These are phyloP conservation scores for Colletotrichum spinosum DNA, from an alignment of 2,329 filamentous ascomycete species.

Conservation along the genomic window DNA sequence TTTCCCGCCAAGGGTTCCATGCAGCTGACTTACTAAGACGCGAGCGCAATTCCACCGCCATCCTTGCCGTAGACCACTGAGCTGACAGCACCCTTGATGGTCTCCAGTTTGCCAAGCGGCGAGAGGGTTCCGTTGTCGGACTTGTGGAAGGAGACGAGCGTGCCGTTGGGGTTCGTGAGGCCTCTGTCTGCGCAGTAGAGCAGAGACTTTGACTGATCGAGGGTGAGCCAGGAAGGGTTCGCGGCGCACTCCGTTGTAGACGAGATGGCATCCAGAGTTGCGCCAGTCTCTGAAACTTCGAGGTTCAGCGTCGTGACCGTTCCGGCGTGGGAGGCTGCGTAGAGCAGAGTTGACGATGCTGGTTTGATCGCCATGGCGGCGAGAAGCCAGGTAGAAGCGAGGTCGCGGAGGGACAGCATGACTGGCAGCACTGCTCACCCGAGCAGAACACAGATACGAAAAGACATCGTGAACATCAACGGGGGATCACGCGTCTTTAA, in stretches of 20 bases:
- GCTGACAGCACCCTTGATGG: slow-evolving; percentile 38
- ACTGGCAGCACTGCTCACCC: background rate
- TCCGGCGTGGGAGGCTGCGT: slow-evolving; percentile 61
- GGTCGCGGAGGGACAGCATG: slow-evolving; percentile 21
- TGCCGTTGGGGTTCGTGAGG: slow-evolving; percentile 26
- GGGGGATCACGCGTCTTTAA: slow-evolving; percentile 15
- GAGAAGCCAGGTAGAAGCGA: slow-evolving; percentile 18
- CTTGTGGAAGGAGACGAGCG: slow-evolving; percentile 36
- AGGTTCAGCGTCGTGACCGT: slow-evolving; percentile 60
- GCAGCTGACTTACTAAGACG: slow-evolving; percentile 38
- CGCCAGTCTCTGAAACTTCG: slow-evolving; percentile 11
- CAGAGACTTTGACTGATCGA: slow-evolving; percentile 33
- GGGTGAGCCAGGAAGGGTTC: slow-evolving; percentile 37
- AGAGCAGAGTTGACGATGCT: slow-evolving; percentile 54
- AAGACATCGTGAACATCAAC: background rate
- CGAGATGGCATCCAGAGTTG: slow-evolving; percentile 23
- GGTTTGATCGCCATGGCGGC: slow-evolving; percentile 38
- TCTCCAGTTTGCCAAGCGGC: slow-evolving; percentile 32
- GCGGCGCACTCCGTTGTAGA: slow-evolving; percentile 35
- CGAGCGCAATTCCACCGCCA: slow-evolving; percentile 35
- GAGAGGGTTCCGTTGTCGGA: slow-evolving; percentile 24
- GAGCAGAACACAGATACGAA: background rate
- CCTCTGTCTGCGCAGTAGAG: slow-evolving; percentile 36
- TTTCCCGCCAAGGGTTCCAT: background rate
- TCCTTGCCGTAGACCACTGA: slow-evolving; percentile 34